phyloP scores from a whole-genome alignment of 2,329 filamentous ascomycete genomes.

The Metarhizium guizhouense region DNA sequence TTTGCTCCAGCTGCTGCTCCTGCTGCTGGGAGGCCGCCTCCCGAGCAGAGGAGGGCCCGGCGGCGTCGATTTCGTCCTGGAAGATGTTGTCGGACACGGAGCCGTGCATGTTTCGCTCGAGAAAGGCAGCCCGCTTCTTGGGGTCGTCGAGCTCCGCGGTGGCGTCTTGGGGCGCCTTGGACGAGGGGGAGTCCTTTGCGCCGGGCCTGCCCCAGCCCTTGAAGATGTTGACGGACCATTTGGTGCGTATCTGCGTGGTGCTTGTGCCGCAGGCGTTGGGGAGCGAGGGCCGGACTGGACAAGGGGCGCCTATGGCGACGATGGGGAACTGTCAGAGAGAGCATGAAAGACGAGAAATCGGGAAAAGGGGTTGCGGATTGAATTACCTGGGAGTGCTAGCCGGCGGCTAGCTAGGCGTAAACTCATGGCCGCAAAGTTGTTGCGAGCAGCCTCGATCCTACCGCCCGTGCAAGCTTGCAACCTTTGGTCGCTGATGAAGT shows the following conservation, averaged over 20 bases:
- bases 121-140: slow-evolving; percentile 31
- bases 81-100: slow-evolving; percentile 51
- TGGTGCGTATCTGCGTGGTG: slow-evolving; percentile 27
- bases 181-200: slow-evolving; percentile 20
- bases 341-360: background rate
- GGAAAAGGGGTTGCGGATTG: background rate
- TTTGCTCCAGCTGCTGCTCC: slow-evolving; percentile 21
- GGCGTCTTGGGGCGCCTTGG: slow-evolving; percentile 15
- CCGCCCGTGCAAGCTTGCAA: background rate
- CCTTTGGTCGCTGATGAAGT: background rate
- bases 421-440: slow-evolving; percentile 42
- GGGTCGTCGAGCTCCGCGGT: slow-evolving; percentile 32
- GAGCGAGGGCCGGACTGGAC: slow-evolving; percentile 4
- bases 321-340: background rate
- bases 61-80: slow-evolving; percentile 45
- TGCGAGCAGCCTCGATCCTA: background rate
- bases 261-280: slow-evolving; percentile 9
- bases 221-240: slow-evolving; percentile 34
- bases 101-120: slow-evolving; percentile 29
- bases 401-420: slow-evolving; percentile 54
- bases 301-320: slow-evolving; percentile 5
- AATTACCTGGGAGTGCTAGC: slow-evolving; percentile 51
- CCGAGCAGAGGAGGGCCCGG: slow-evolving; percentile 10
- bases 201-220: slow-evolving; percentile 24
- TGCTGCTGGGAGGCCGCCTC: slow-evolving; percentile 7